Evolutionary conservation across 2,329 filamentous ascomycete genomes (phyloP).

Genomic region (Colletotrichum graminicola): DNA sequence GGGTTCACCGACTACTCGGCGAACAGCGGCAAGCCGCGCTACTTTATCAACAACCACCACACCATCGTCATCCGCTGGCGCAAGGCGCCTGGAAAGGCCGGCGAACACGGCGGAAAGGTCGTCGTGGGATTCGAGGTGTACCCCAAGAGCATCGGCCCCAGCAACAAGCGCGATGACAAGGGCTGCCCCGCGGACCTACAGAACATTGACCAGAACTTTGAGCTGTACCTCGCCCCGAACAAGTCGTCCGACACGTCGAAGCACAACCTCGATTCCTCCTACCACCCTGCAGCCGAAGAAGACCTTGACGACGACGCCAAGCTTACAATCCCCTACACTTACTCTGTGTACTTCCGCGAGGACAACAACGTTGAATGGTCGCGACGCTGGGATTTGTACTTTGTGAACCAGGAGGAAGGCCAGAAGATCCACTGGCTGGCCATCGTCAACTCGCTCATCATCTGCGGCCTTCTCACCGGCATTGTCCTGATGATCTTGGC

Average conservation of each 20-base stretch:
- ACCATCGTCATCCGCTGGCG: conserved; percentile 87
- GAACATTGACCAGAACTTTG: conserved; percentile 72
- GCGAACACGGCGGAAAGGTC: conserved; percentile 79
- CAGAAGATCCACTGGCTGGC: conserved; percentile 88
- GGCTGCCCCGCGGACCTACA: conserved; percentile 79
- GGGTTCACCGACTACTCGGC: conserved; percentile 78
- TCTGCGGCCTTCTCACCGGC: conserved; percentile 81
- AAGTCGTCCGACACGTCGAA: conserved; percentile 60
- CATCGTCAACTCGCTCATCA: conserved; percentile 88
- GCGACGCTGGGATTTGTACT: conserved; percentile 90
- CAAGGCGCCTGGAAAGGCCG: conserved; percentile 75
- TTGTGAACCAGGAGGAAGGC: conserved; percentile 87
- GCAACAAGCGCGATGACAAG: conserved; percentile 68
- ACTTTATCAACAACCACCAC: conserved; percentile 89
- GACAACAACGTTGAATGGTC: conserved; percentile 85
- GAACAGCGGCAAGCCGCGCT: conserved; percentile 70
- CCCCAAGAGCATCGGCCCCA: conserved; percentile 80
- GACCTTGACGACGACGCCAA: conserved; percentile 74
- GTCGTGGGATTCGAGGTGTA: conserved; percentile 93
- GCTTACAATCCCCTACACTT: conserved; percentile 84
- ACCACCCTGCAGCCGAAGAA: conserved; percentile 66
- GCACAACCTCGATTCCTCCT: conserved; percentile 70
- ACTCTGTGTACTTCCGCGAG: conserved; percentile 91
- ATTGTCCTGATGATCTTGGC: conserved; percentile 85
- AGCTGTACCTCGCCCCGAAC: conserved; percentile 76